These are phyloP conservation scores for Tetracladium maxilliforme DNA, from an alignment of 2,329 filamentous ascomycete species.

Conservation along the genomic window DNA sequence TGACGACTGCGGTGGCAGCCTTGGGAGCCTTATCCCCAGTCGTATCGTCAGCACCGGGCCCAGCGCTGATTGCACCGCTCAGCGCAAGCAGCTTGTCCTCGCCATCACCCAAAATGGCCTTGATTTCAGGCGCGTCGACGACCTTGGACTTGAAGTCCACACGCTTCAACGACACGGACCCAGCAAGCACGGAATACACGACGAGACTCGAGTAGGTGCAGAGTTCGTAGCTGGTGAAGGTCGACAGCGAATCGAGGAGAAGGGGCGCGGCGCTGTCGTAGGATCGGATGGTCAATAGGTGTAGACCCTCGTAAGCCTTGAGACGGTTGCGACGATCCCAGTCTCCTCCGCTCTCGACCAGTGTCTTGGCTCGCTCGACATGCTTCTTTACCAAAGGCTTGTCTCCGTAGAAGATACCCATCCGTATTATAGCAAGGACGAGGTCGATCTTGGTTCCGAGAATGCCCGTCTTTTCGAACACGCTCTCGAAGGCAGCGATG, in stretches of 20 bases:
- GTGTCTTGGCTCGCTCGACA: slow-evolving; percentile 72
- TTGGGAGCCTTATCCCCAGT: slow-evolving; percentile 48
- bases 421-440: slow-evolving; percentile 87
- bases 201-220: slow-evolving; percentile 94
- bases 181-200: slow-evolving; percentile 88
- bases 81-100: slow-evolving; percentile 79
- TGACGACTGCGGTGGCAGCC: slow-evolving; percentile 60
- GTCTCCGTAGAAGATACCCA: slow-evolving; percentile 93
- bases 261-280: slow-evolving; percentile 83
- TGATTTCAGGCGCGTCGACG: slow-evolving; percentile 95
- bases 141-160: slow-evolving; percentile 99
- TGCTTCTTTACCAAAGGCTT: slow-evolving; percentile 86
- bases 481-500: slow-evolving; percentile 77
- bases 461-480: slow-evolving; percentile 95
- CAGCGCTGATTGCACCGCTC: slow-evolving; percentile 65
- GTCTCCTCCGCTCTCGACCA: slow-evolving; percentile 91
- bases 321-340: slow-evolving; percentile 97
- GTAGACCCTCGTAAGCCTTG: slow-evolving; percentile 94
- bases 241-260: slow-evolving; percentile 91
- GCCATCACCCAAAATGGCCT: slow-evolving; percentile 81
- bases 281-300: slow-evolving; percentile 82
- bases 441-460: slow-evolving; percentile 95
- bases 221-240: slow-evolving; percentile 96
- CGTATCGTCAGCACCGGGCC: slow-evolving; percentile 67
- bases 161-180: slow-evolving; percentile 85